Evolutionary conservation across 2,329 filamentous ascomycete genomes (phyloP).

Genomic region (Claviceps paspali): DNA sequence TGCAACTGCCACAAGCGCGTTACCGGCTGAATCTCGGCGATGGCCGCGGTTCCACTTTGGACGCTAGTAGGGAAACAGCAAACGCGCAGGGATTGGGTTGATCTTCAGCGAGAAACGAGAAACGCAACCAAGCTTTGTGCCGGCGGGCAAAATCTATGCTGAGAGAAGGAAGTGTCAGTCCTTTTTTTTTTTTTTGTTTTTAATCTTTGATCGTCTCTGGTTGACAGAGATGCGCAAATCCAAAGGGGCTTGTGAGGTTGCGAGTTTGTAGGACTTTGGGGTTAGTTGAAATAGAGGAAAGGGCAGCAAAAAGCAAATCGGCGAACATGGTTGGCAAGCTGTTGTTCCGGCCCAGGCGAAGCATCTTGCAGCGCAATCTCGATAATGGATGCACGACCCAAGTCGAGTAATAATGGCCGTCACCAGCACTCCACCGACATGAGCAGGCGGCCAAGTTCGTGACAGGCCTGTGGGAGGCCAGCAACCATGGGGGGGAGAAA

Average conservation of each 20-base stretch:
- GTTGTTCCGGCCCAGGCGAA: too few species aligned
- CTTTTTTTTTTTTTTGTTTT: too few species aligned
- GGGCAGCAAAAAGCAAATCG: not conserved
- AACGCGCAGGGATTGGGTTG: constrained; percentile 6
- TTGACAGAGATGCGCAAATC: not conserved
- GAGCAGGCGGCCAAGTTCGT: not conserved
- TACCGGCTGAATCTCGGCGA: constrained; percentile 8
- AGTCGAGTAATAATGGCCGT: not conserved
- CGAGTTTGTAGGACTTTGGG: not conserved
- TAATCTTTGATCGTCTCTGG: not conserved
- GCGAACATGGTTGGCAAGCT: not conserved
- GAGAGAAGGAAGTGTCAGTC: constrained; percentile 2
- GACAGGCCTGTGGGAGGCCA: not conserved
- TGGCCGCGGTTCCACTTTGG: not conserved
- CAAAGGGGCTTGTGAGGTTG: not conserved
- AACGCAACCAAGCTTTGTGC: not conserved
- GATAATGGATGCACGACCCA: constrained; percentile 1
- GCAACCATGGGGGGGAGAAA: not conserved
- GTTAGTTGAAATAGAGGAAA: not conserved
- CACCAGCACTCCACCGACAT: constrained; percentile 1
- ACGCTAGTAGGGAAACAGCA: constrained; percentile 6
- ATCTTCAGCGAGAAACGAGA: not conserved
- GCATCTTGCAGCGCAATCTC: not conserved
- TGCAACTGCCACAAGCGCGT: not conserved
- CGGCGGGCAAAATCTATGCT: constrained; percentile 1